A percentile compares a stretch with the other conserved stretches of the same genome.
Conservation (phyloP, 2,329 filamentous ascomycete genomes). For the Coniochaeta sp. region DNA sequence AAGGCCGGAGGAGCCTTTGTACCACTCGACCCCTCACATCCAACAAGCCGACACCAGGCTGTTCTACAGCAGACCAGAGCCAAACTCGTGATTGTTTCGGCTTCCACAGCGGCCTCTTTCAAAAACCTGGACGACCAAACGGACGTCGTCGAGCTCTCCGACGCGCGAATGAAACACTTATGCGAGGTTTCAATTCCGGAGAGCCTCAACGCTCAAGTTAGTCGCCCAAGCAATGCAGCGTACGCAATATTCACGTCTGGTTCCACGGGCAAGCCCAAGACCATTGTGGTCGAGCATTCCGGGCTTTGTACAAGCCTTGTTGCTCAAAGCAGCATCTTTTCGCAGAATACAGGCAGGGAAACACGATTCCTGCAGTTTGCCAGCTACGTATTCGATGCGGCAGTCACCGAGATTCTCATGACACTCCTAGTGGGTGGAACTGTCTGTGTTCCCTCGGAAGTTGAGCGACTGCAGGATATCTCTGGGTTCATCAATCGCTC, state of each 20-base stretch:
- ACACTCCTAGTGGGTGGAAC: slow-evolving; percentile 6
- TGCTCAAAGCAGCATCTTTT: no score
- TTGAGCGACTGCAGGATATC: slow-evolving; percentile 3
- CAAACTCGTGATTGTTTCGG: no score
- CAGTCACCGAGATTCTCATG: slow-evolving; percentile 7
- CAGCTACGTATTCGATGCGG: slow-evolving; percentile 6
- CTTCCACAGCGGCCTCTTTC: neutral
- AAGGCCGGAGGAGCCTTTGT: slow-evolving; percentile 9
- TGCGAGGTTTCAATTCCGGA: no score
- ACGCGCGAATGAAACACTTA: no score
- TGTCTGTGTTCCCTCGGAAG: slow-evolving; percentile 7
- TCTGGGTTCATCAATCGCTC: slow-evolving; percentile 1
- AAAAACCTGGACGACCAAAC: no score
- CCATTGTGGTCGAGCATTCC: slow-evolving; percentile 8
- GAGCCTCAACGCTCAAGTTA: neutral
- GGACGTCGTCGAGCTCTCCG: no score
- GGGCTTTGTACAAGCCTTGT: slow-evolving; percentile 4
- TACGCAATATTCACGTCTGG: slow-evolving; percentile 44
- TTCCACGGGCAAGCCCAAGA: slow-evolving; percentile 38
- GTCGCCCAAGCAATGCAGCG: no score
- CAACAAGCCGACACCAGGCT: slow-evolving; percentile 4
- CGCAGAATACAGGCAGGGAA: neutral
- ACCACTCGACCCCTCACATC: slow-evolving; percentile 4
- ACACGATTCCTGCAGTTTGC: slow-evolving; percentile 7
- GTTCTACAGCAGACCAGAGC: no score